Evolutionary conservation across 78 protist genomes (phyloP).

Genomic region (Planoprotostelium fungivorum): DNA sequence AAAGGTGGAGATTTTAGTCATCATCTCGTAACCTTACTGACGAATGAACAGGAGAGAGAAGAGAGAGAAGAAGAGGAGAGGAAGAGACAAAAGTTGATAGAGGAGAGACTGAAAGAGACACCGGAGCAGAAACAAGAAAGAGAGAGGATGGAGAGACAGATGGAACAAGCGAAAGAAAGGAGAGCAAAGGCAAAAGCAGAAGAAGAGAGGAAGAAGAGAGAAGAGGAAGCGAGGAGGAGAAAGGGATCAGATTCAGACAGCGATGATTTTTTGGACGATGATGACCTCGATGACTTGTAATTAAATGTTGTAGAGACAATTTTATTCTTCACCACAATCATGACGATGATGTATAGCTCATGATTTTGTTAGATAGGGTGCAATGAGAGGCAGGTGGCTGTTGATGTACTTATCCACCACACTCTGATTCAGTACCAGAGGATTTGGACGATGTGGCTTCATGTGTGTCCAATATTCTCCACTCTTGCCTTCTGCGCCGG

Average conservation of each 20-base stretch:
- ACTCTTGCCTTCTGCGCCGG: too few species aligned
- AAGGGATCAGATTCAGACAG: not conserved
- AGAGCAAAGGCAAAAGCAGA: not conserved
- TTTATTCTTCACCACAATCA: too few species aligned
- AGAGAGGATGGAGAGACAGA: not conserved
- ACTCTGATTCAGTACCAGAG: too few species aligned
- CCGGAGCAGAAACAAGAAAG: not conserved
- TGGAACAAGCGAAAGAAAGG: not conserved
- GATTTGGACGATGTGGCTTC: too few species aligned
- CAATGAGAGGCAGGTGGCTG: too few species aligned
- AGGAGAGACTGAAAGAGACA: not conserved
- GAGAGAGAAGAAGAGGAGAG: not conserved
- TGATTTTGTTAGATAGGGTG: too few species aligned
- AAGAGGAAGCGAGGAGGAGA: not conserved
- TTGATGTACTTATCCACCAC: too few species aligned
- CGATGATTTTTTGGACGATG: not conserved
- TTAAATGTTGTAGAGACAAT: too few species aligned
- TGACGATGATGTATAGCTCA: too few species aligned
- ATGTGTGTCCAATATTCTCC: too few species aligned
- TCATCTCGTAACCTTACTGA: not conserved
- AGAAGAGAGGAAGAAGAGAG: not conserved
- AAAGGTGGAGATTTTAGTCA: not conserved
- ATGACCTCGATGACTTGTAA: too few species aligned
- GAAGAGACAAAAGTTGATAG: not conserved
- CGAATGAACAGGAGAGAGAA: constrained; percentile 1